Base-by-base conservation (phyloP, 2,329 filamentous ascomycete species). In the Nigrospora oryzae region DNA sequence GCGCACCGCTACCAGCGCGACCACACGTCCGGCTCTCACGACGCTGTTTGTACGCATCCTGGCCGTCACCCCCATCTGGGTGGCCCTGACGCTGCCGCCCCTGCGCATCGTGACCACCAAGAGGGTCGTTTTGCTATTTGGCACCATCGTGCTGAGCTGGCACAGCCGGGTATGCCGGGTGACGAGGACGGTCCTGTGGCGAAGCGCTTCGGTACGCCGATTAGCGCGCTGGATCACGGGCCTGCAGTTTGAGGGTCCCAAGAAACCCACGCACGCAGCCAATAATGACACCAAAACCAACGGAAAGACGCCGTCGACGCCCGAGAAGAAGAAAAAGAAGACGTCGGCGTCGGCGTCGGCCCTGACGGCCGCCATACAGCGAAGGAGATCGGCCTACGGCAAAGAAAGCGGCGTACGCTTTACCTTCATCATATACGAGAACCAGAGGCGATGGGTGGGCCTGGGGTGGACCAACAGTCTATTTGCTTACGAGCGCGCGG, bases 371-470 rank as follows among this genome's bases (percentile, higher is more conserved):
- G 59, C 60, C 8, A 56, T 63, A 4, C 63, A 64, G 46, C 61
- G 62, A 11, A 62, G 60, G 30, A 66, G 56, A 35, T 57, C 31
- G 13, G 40, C 42, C 8, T 40, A 57, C 8, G 65, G 67, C n/a
- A 74, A 73, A 48, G 83, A 85, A 5, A 79, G 89, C 0, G 89
- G 90, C 1, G 87, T 98, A 13, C 86, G 89, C 38, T 98, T 98
- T 58, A 98, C 93, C 0, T 98, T 98, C 51, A 90, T 93, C 40
- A 75, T 98, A 3, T 97, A 90, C 58, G 93, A 98, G 63, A 98
- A 98, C 56, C 93, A 98, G 64, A 79, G 93, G 36, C 80, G 93
- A 43, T 98, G 93, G 93, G 70, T 98, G 4, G 91, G 90, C 1
- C 76, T 98, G 12, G 93, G 93, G 0, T 98, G 93, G 90, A 97